Percentiles rank a stretch among this genome's conserved stretches.
phyloP scores from a whole-genome alignment of 2,329 filamentous ascomycete species.

The Fusarium agapanthi region DNA sequence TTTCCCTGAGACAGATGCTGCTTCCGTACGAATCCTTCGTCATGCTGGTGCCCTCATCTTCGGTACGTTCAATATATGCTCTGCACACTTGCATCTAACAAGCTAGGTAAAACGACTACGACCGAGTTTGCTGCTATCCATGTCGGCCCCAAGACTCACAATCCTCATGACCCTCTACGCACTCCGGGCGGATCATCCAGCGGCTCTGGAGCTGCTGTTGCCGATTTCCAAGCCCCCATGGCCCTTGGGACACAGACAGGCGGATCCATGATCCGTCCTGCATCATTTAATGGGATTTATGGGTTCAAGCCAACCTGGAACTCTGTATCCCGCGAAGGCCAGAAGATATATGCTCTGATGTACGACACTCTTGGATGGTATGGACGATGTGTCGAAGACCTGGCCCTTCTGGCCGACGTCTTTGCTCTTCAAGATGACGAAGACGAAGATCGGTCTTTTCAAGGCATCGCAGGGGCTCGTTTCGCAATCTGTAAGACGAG shows the following conservation, averaged over 20 bases:
- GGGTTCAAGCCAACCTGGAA: constrained; percentile 75
- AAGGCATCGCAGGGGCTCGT: constrained; percentile 57
- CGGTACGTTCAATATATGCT: constrained; percentile 3
- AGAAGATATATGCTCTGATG: constrained; percentile 66
- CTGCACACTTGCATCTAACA: neutral
- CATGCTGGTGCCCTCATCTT: constrained; percentile 67
- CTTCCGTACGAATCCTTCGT: constrained; percentile 60
- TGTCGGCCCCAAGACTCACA: constrained; percentile 62
- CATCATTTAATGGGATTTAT: constrained; percentile 73
- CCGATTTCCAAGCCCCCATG: constrained; percentile 69
- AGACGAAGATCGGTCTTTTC: constrained; percentile 49
- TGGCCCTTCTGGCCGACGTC: constrained; percentile 64
- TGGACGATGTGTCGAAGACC: constrained; percentile 65
- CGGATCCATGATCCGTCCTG: constrained; percentile 71
- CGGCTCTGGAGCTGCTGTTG: constrained; percentile 73
- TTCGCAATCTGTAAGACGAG: constrained; percentile 66
- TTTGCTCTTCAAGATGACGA: constrained; percentile 61
- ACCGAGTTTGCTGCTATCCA: constrained; percentile 70
- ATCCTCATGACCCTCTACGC: constrained; percentile 71
- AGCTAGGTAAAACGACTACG: constrained; percentile 54
- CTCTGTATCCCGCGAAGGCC: constrained; percentile 68
- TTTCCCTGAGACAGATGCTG: constrained; percentile 60
- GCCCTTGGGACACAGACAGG: constrained; percentile 73
- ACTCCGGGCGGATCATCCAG: constrained; percentile 76
- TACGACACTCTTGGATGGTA: constrained; percentile 72